Base-by-base conservation (phyloP, 139 green algal genomes). In the Tetratostichococcus sp. region DNA sequence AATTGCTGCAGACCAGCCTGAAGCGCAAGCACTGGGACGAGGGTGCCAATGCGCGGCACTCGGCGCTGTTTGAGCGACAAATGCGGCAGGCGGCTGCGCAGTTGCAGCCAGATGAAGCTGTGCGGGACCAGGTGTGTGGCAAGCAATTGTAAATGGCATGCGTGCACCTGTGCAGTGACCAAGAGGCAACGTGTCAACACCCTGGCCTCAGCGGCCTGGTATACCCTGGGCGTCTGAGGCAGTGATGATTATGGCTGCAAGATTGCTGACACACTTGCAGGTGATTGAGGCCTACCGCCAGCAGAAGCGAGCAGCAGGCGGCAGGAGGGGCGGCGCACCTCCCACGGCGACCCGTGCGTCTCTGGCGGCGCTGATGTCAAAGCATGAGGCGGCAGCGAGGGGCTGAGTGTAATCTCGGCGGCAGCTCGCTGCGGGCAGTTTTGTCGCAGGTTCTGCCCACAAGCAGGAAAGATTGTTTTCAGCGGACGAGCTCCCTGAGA, bases 11-110 rank as follows among this genome's bases (percentile, higher is more conserved):
- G 71, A 34, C 68, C 32, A 69, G 68, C 57, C 32, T 76, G 33
- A 83, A 83, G 78, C 57, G 78, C 23, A 73, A 73, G 59, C 78
- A 83, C 69, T 83, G 78, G 78, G 73, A 73, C 2, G 58, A 26
- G 50, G 50, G 17, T 2, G 50, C 50, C 50, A 62, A 62, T 62
- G 50, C 50, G 26, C 50, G 50, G 14, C 50, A 62, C 50, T 28
- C 50, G 14, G 50, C 50, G 14, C 50, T 62, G 50, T 62, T 62
- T 62, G 17, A 23, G 14, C 50, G 19, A 17, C 50, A 62, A 26
- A 62, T 62, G 50, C 50, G 19, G 19, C 19, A n/a, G 50, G 50
- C 50, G 19, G 19, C 50, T 2, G 50, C 50, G 2, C 14, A 26
- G 14, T 17, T n/a, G 50, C 14, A 26, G 17, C 17, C 50, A 5